Evolutionary conservation across 345 rosid genomes (phyloP), one percentile per base, ranked within the genome.

Genomic region (Raphanus sativus): DNA sequence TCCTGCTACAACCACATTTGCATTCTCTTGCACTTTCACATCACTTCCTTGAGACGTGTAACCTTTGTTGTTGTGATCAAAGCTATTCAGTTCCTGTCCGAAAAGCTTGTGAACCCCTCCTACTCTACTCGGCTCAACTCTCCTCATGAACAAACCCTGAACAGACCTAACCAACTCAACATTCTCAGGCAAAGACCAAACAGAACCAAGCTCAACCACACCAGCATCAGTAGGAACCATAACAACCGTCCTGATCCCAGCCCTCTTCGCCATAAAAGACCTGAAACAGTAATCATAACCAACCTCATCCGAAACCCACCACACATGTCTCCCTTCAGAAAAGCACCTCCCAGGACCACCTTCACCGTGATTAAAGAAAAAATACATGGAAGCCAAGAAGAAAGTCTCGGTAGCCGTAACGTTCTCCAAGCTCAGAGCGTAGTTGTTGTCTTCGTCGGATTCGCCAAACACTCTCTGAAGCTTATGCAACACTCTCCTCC

Each of bases 321-420:
- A 48, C 17, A 48, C 55, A 15, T 48, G 55, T 48, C 5, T 4
- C 55, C 55, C 55, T 5, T 17, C n/a, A 13, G 55, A 17, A 48
- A 48, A 48, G 55, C 55, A 48, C 55, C 17, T 48, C 55, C 55
- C 55, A 48, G 55, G 55, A 2, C 55, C 55, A 1, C 55, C 55
- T 48, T 48, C 55, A n/a, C 55, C 55, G 2, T n/a, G 55, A n/a
- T 48, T 48, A 5, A 48, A 48, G 55, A 48, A 48, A 17, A 48
- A 48, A 2, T 48, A 48, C 55, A 48, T 48, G 6, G 55, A 48
- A 48, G 55, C 55, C 8, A 48, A 80, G 79, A 89, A 95, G 85
- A 92, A 88, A 87, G 91, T 85, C 93, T 95, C 99, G 4, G 88
- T 95, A 73, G 91, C 91, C 16, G 99, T 95, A 62, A 95, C 98